Percentiles rank a stretch among this genome's conserved stretches.
Evolutionary conservation across 2,329 filamentous ascomycete species (phyloP).

Genomic region (Alternaria sp.): DNA sequence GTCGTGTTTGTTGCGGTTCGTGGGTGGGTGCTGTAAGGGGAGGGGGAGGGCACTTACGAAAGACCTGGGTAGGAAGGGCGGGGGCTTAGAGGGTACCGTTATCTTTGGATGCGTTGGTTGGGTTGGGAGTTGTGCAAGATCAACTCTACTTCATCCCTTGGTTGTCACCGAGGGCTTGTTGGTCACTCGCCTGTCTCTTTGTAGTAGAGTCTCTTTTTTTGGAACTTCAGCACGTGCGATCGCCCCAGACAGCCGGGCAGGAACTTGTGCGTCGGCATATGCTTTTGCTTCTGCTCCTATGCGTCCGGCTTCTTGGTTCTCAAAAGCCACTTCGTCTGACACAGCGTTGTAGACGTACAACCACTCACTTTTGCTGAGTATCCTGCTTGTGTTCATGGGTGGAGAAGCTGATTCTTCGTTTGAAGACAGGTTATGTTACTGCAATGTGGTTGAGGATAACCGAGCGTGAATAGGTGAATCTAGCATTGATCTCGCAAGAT

Average conservation of each 20-base stretch:
- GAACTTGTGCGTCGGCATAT: not conserved
- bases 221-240: not conserved
- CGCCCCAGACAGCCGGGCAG: not conserved
- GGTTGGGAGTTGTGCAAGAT: too few relatives aligned
- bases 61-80: not conserved
- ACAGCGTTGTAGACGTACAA: not conserved
- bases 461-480: not conserved
- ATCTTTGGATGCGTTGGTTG: too few relatives aligned
- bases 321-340: not conserved
- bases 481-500: not conserved
- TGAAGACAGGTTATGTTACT: not conserved
- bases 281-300: not conserved
- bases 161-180: too few relatives aligned
- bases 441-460: not conserved
- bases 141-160: too few relatives aligned
- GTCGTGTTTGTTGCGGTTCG: not conserved
- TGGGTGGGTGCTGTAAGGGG: not conserved
- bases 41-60: not conserved
- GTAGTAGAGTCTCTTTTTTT: not conserved
- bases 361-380: not conserved
- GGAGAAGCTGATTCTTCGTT: not conserved
- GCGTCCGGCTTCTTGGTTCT: not conserved
- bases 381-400: not conserved
- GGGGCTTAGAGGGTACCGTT: too few relatives aligned
- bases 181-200: too few relatives aligned